Conservation (phyloP, 2,329 filamentous ascomycete genomes). For the Aspergillus pseudoterreus region DNA sequence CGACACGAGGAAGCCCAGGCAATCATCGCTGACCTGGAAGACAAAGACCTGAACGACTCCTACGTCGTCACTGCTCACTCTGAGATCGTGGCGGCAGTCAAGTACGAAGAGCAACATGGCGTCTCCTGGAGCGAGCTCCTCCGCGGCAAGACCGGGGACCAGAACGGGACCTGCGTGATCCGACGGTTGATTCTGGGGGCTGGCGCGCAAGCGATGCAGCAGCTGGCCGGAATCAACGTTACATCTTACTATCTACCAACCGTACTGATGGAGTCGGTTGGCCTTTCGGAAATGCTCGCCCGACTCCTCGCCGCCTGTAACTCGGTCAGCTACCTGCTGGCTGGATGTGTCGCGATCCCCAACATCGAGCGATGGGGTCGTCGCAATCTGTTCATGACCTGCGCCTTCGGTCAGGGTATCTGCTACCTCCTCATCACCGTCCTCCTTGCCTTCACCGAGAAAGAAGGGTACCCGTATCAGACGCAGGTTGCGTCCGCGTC, state of each 20-base stretch:
- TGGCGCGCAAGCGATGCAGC: constrained; percentile 31
- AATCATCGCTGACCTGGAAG: constrained; percentile 38
- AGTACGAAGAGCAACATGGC: constrained; percentile 48
- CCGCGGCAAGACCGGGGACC: constrained; percentile 34
- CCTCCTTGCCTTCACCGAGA: constrained; percentile 27
- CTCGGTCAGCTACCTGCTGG: constrained; percentile 45
- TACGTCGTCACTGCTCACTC: no score
- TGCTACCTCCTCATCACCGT: constrained; percentile 50
- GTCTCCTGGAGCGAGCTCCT: constrained; percentile 50
- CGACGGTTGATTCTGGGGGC: constrained; percentile 45
- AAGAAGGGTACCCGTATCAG: constrained; percentile 33
- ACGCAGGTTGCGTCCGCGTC: constrained; percentile 38
- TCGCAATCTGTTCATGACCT: constrained; percentile 48
- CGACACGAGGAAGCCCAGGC: constrained; percentile 36
- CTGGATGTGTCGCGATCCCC: constrained; percentile 40
- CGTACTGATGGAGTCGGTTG: constrained; percentile 25
- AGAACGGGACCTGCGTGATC: constrained; percentile 32
- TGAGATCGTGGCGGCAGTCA: no score
- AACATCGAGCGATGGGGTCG: constrained; percentile 49
- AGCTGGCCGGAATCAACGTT: no score
- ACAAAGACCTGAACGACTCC: constrained; percentile 5
- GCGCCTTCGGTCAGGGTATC: constrained; percentile 46
- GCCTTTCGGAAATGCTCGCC: constrained; percentile 32
- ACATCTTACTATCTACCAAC: no score
- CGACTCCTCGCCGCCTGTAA: constrained; percentile 46